phyloP scores from a whole-genome alignment of 2,329 filamentous ascomycete genomes.

The Scedosporium aurantiacum region DNA sequence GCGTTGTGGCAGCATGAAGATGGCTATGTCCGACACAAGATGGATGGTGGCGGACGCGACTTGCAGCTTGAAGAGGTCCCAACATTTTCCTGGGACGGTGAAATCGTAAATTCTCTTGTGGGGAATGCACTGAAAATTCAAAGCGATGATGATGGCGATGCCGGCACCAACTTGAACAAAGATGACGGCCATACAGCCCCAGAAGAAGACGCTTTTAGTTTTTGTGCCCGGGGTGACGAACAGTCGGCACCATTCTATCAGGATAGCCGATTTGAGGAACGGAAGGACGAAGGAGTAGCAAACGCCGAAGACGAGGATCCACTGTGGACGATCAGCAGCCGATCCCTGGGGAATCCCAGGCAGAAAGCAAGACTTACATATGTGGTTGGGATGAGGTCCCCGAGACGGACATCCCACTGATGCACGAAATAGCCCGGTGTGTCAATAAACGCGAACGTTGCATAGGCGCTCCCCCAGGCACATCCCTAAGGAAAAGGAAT shows the following conservation, averaged over 20 bases:
- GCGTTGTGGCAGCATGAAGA: conserved; percentile 19
- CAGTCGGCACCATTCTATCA: conserved; percentile 30
- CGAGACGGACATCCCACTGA: conserved; percentile 19
- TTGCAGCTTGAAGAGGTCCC: conserved; percentile 16
- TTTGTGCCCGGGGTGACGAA: conserved; percentile 17
- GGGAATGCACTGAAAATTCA: conserved; percentile 24
- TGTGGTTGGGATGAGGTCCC: conserved; percentile 15
- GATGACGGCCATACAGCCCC: conserved; percentile 19
- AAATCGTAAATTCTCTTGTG: conserved; percentile 23
- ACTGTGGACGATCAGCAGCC: conserved; percentile 9
- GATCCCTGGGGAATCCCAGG: neutral
- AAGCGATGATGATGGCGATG: conserved; percentile 17
- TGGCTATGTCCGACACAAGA: conserved; percentile 16
- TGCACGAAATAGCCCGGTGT: conserved; percentile 25
- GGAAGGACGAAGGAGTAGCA: conserved; percentile 25
- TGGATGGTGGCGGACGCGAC: conserved; percentile 21
- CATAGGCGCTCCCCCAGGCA: conserved; percentile 9
- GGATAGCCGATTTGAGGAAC: conserved; percentile 27
- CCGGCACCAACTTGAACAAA: conserved; percentile 19
- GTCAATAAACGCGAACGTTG: conserved; percentile 15
- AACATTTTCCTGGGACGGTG: conserved; percentile 20
- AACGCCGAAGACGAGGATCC: conserved; percentile 22
- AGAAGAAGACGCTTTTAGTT: conserved; percentile 22
- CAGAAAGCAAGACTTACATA: conserved; percentile 14
- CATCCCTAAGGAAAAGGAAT: neutral